phyloP scores from a whole-genome alignment of 345 rosid genomes.

The Psidium friedrichsthalianum region DNA sequence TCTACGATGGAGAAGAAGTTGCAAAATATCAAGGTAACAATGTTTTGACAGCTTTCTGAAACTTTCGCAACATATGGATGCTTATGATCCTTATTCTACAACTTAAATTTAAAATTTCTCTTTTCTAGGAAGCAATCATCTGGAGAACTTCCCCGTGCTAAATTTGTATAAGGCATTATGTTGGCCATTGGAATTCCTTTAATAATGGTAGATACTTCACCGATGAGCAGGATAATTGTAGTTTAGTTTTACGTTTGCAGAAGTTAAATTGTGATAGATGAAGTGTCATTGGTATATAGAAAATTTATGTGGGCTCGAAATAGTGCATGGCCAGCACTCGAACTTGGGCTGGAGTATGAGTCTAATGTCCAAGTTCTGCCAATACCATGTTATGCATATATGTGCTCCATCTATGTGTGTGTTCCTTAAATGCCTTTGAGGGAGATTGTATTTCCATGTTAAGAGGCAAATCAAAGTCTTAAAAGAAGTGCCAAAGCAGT shows the following conservation, averaged over 20 bases:
- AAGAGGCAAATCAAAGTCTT: neutral
- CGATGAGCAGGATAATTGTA: neutral
- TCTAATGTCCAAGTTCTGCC: neutral
- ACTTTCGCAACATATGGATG: neutral
- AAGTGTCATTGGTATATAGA: neutral
- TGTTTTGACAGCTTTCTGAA: neutral
- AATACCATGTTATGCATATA: neutral
- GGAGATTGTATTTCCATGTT: neutral
- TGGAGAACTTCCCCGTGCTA: neutral
- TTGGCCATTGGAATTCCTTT: neutral
- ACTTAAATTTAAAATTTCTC: neutral
- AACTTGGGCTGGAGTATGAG: neutral
- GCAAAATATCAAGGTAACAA: slow-evolving; percentile 74
- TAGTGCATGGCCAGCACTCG: neutral
- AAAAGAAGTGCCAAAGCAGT: neutral
- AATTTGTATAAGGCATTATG: neutral
- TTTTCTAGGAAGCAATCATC: neutral
- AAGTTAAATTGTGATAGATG: neutral
- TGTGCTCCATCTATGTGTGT: neutral
- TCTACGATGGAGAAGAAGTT: slow-evolving; percentile 88
- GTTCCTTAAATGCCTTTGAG: neutral
- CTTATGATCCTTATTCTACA: too few species aligned
- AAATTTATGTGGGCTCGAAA: neutral
- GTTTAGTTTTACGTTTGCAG: neutral
- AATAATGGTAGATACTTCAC: neutral